phyloP scores from a whole-genome alignment of 192 early-diverging fungal genomes.

The Coemansia sp. region DNA sequence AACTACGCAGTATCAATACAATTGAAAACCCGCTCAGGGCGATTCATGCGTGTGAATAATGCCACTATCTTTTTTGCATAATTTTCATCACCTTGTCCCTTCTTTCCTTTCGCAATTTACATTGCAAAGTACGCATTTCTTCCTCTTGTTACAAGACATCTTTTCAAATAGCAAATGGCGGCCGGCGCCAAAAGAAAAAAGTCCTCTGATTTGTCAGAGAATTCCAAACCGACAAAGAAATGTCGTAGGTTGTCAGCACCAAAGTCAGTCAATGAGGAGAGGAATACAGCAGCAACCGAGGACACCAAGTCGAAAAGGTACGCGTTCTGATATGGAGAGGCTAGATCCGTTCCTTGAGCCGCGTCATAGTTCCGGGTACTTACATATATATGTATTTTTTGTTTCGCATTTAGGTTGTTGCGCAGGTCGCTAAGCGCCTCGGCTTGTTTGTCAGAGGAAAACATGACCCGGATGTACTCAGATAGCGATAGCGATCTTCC shows the following conservation, averaged over 20 bases:
- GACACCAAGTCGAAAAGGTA: not conserved
- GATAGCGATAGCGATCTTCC: constrained; percentile 51
- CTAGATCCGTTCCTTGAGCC: not conserved
- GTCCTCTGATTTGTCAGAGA: not conserved
- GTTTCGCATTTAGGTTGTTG: constrained; percentile 2
- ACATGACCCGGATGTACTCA: constrained; percentile 2
- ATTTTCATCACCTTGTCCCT: not conserved
- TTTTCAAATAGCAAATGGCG: not conserved
- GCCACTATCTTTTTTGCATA: not conserved
- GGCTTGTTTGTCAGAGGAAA: not conserved
- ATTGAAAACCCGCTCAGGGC: too few species aligned
- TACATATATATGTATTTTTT: not conserved
- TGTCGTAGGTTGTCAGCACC: not conserved
- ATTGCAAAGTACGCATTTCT: not conserved
- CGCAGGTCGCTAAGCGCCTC: constrained; percentile 4
- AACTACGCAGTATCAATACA: too few species aligned
- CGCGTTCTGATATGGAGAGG: not conserved
- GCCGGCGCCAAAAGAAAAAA: not conserved
- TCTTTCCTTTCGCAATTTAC: not conserved
- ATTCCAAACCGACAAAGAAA: constrained; percentile 1
- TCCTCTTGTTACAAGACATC: not conserved
- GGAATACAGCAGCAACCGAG: not conserved
- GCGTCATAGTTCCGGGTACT: not conserved
- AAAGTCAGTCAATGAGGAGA: not conserved
- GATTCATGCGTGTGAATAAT: too few species aligned